A percentile compares a stretch with the other conserved stretches of the same genome.
These are phyloP conservation scores for Carex parvula DNA, from an alignment of 176 grass and related monocot species.

Conservation along the genomic window DNA sequence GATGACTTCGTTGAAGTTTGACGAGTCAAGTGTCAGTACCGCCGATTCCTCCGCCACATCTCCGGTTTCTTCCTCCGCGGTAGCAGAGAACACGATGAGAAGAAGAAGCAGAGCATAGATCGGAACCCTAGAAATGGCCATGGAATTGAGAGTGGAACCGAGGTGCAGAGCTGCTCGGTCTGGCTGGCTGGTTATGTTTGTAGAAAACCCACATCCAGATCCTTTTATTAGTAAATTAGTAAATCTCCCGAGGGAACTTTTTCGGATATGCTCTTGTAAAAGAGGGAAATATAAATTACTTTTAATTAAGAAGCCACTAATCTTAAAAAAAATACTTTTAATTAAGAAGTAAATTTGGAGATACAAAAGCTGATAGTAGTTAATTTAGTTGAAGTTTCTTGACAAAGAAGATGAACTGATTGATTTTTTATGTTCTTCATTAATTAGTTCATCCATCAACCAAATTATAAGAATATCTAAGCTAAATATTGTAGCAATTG, in stretches of 20 bases:
- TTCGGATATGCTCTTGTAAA: slow-evolving; percentile 19
- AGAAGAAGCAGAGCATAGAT: slow-evolving; percentile 29
- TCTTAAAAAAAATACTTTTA: no score
- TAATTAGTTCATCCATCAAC: neutral
- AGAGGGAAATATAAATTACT: neutral
- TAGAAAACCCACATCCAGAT: neutral
- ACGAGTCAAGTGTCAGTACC: slow-evolving; percentile 73
- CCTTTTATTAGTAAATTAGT: slow-evolving; percentile 32
- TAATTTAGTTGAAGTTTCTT: neutral
- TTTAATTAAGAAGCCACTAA: neutral
- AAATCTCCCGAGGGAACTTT: slow-evolving; percentile 21
- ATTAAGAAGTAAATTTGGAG: no score
- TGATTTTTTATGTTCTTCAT: neutral
- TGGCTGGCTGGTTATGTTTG: slow-evolving; percentile 11
- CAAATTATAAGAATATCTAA: neutral
- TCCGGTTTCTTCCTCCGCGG: slow-evolving; percentile 18
- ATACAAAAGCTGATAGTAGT: no score
- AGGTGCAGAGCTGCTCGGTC: slow-evolving; percentile 9
- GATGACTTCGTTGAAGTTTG: slow-evolving; percentile 66
- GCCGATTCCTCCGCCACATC: slow-evolving; percentile 30
- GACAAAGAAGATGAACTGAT: neutral
- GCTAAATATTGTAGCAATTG: neutral
- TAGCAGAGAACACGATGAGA: slow-evolving; percentile 24
- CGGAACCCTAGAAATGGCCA: slow-evolving; percentile 55
- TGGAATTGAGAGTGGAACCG: slow-evolving; percentile 16